Base-by-base conservation (phyloP, 2,329 filamentous ascomycete genomes). In the Ascochyta pisi region DNA sequence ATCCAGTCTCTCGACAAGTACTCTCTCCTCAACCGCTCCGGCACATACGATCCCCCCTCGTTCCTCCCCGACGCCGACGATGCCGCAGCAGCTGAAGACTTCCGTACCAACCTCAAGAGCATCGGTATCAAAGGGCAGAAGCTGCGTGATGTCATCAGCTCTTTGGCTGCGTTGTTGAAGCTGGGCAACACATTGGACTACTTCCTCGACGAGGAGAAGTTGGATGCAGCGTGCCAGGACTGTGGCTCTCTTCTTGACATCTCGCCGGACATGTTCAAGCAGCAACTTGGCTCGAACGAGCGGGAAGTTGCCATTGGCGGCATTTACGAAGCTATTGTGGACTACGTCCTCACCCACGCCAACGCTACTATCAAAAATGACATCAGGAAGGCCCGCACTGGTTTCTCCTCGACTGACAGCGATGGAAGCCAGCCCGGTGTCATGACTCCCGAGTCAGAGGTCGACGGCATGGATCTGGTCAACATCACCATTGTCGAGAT, bases 1-100 rank as follows among this genome's bases (percentile, higher is more conserved):
- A 83, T 99, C 27, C 90, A 92, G 76, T 82, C 87, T 8, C 86
- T 91, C 3, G 89, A 90, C 4, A 83, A 85, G 39, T 99, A 98
- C 74, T 78, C 86, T 6, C 81, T 99, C 1, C 82, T 99, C 16
- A 87, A 90, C 59, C 88, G 87, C 66, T 96, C 94, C 2, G 89
- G 88, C 41, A 97, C 93, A 0, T 98, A 94, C 73, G 82, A 86
- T 13, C 90, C 94, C 1, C 95, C 95, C 0, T 86, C 89, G 0
- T 99, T 96, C 72, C 85, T 98, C 1, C 92, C 93, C 1, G 93
- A 94, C 0, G 93, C 91, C 33, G 95, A 99, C 67, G 95, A 99
- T 78, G 88, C 87, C 6, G 95, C 95, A 1, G 87, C 93, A 1
- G 95, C 94, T 7, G 95, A 99, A 71, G 95, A 99, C 73, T 96